Evolutionary conservation across 129 eudicot genomes (phyloP), one percentile per base, ranked within the genome.

Genomic region (Chrysanthemum lavandulifolium): DNA sequence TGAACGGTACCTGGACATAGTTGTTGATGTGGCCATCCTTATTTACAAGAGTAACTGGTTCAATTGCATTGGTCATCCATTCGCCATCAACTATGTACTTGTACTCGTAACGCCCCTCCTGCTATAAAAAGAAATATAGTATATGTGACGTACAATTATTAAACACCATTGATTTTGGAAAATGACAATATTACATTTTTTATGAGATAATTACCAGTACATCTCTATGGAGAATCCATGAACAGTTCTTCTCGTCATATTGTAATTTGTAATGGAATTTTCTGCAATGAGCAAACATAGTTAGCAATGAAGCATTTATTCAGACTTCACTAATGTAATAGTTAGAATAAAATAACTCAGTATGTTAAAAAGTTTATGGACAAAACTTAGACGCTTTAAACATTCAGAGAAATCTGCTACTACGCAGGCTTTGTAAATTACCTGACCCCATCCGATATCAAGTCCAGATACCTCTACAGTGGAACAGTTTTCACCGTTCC

Each of bases 401-500:
- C 43, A 4, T 3, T 52, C 4, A n/a, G 9, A 52, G 57, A 52
- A 11, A 12, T 21, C 63, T 69, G 53, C 25, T 29, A 49, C 18
- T 55, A 31, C 47, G 11, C 21, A 71, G 12, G 72, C 16, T 57
- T 36, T 68, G 63, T 61, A 67, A 31, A 51, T 80, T 84, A 94
- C 97, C 98, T 84, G 93, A 60, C 90, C 96, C 97, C 98, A 94
- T 47, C 98, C 97, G 51, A 94, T 74, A 83, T 94, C 96, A 76
- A 94, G 98, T 21, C 98, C 98, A 21, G 98, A 84, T 49, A 94
- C 77, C 80, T 90, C 98, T 55, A 94, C 98, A 0, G 83, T 64
- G 13, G 96, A 85, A 80, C 86, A 86, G 70, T 77, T 71, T 21
- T 48, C 73, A 53, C 95, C 92, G 4, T 73, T 58, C 97, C 98